Percentiles rank a stretch among this genome's conserved stretches.
phyloP scores from a whole-genome alignment of 371 early-diverging fungal species.

The Mortierella sp. region DNA sequence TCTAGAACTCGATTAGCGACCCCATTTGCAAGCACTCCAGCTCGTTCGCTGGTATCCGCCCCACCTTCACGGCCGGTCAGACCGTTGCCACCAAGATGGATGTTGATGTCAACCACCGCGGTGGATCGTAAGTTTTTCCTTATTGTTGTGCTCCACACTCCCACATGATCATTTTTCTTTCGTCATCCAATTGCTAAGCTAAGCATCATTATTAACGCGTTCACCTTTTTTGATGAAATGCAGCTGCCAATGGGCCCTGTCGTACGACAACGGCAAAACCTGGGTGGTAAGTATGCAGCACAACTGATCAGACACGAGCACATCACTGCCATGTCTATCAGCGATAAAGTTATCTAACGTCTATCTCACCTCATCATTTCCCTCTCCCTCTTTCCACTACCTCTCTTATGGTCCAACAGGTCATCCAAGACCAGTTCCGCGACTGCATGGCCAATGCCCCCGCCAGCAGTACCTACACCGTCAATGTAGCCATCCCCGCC shows the following conservation, averaged over 20 bases:
- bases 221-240: not conserved
- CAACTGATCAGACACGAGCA: conserved; percentile 17
- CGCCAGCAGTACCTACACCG: conserved; percentile 32
- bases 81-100: conserved; percentile 48
- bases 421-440: conserved; percentile 69
- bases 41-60: conserved; percentile 54
- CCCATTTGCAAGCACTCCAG: conserved; percentile 51
- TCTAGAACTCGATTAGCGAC: conserved; percentile 34
- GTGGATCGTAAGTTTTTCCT: conserved; percentile 38
- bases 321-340: not conserved
- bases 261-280: conserved; percentile 69
- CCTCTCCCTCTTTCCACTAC: not conserved
- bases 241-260: conserved; percentile 75
- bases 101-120: conserved; percentile 50
- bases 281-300: conserved; percentile 67
- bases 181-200: not conserved
- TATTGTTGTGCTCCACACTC: too few species aligned
- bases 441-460: conserved; percentile 57
- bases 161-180: too few species aligned
- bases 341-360: not conserved
- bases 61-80: conserved; percentile 44
- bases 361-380: not conserved
- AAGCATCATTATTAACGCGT: not conserved
- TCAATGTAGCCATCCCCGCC: conserved; percentile 67
- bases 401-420: conserved; percentile 23